These are phyloP conservation scores for Delonix regia DNA, from an alignment of 306 rosid genomes.

Conservation along the genomic window DNA sequence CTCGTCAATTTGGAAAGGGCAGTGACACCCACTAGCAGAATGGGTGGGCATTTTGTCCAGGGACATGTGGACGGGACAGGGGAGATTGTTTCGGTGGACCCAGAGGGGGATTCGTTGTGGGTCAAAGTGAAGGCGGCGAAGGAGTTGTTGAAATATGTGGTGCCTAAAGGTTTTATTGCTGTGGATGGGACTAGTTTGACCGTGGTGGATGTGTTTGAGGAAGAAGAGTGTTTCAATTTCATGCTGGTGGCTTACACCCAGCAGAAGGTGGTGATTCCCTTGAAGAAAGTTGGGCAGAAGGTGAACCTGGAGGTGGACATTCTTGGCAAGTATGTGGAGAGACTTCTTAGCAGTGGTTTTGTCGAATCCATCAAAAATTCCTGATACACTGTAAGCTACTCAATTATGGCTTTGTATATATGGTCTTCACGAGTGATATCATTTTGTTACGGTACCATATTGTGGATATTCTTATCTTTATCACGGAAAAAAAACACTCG, in stretches of 20 bases:
- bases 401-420: background rate
- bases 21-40: conserved; percentile 66
- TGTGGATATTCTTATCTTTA: background rate
- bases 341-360: conserved; percentile 72
- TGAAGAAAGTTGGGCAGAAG: conserved; percentile 80
- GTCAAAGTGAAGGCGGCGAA: conserved; percentile 60
- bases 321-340: conserved; percentile 91
- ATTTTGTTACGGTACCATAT: background rate
- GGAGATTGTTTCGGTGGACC: conserved; percentile 61
- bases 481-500: no score
- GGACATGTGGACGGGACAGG: conserved; percentile 98
- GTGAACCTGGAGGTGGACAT: conserved; percentile 95
- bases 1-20: conserved; percentile 85
- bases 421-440: background rate
- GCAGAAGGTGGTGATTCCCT: conserved; percentile 74
- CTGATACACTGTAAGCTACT: conserved; percentile 37
- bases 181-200: conserved; percentile 98
- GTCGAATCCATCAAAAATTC: conserved; percentile 51
- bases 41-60: conserved; percentile 98
- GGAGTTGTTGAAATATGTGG: conserved; percentile 63
- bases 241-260: conserved; percentile 91
- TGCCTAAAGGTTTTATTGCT: conserved; percentile 83
- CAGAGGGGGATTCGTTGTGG: conserved; percentile 90
- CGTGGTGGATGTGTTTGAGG: conserved; percentile 84
- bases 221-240: conserved; percentile 76